Conservation (phyloP, 208 protist species). For the Acanthamoeba lugdunensis region DNA sequence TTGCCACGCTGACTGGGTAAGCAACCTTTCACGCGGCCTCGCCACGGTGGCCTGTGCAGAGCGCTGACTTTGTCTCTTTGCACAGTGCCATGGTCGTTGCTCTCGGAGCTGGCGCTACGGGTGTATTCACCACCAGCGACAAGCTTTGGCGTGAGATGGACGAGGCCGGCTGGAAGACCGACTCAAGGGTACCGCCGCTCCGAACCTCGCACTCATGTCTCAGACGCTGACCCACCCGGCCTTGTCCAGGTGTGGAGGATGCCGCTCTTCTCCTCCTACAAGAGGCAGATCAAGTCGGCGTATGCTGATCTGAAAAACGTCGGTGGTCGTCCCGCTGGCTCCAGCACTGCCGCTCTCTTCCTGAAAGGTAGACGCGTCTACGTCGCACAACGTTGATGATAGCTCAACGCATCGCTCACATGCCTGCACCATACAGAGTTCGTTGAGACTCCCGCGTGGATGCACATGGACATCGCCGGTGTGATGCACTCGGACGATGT, state of each 20-base stretch:
- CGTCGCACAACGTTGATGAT: background rate
- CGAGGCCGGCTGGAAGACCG: background rate
- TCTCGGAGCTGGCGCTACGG: constrained; percentile 73
- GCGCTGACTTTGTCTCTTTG: background rate
- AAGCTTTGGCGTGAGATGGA: constrained; percentile 72
- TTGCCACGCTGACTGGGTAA: constrained; percentile 85
- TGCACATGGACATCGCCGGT: constrained; percentile 87
- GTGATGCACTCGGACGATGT: constrained; percentile 79
- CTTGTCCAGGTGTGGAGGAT: constrained; percentile 43
- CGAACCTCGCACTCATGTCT: background rate
- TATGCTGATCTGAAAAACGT: constrained; percentile 82
- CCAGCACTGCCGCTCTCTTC: constrained; percentile 85
- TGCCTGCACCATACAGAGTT: background rate
- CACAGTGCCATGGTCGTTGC: constrained; percentile 66
- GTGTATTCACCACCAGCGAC: constrained; percentile 75
- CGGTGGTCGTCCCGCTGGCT: constrained; percentile 73
- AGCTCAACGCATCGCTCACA: background rate
- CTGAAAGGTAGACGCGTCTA: constrained; percentile 75
- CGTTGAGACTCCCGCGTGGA: constrained; percentile 71
- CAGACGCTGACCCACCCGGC: no score
- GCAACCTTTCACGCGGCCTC: background rate
- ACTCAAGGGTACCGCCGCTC: background rate
- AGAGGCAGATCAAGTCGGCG: constrained; percentile 76
- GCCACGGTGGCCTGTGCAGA: no score
- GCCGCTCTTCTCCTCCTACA: constrained; percentile 69